Conservation (phyloP, 108 stramenopile genomes). For the Aurantiochytrium sp. region DNA sequence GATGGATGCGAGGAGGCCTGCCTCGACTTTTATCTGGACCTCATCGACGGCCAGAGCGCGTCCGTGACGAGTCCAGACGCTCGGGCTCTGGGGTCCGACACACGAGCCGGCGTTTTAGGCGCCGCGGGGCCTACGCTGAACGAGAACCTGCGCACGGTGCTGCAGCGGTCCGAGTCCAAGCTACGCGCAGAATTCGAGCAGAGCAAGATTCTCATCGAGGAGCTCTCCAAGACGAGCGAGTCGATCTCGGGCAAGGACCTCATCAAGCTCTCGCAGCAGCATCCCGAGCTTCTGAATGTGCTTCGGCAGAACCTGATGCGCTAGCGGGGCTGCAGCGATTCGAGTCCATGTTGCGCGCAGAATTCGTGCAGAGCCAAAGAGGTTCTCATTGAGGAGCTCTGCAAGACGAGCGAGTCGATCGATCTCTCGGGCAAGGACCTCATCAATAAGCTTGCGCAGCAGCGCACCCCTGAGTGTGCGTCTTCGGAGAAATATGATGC, state of each 20-base stretch:
- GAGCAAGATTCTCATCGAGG: neutral
- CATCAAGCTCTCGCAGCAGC: neutral
- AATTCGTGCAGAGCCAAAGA: neutral
- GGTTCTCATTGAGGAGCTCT: neutral
- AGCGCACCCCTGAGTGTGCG: no score
- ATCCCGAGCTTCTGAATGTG: slow-evolving; percentile 12
- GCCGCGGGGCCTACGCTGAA: no score
- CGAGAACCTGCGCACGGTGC: neutral
- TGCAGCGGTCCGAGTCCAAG: neutral
- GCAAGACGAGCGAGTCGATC: neutral
- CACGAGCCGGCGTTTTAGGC: no score
- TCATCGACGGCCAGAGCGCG: neutral
- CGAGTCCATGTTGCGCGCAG: neutral
- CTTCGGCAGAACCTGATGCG: slow-evolving; percentile 13
- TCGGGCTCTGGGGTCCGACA: no score
- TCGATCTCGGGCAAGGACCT: neutral
- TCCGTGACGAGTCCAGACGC: no score
- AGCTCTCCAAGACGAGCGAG: neutral
- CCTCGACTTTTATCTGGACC: slow-evolving; percentile 22
- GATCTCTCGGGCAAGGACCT: neutral
- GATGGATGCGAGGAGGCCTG: neutral
- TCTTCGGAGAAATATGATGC: neutral
- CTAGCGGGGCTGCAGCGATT: neutral
- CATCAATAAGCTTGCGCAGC: neutral
- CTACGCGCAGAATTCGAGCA: slow-evolving; percentile 14